These are phyloP conservation scores for Cairneyella variabilis DNA, from an alignment of 495 filamentous ascomycete species.

Conservation along the genomic window DNA sequence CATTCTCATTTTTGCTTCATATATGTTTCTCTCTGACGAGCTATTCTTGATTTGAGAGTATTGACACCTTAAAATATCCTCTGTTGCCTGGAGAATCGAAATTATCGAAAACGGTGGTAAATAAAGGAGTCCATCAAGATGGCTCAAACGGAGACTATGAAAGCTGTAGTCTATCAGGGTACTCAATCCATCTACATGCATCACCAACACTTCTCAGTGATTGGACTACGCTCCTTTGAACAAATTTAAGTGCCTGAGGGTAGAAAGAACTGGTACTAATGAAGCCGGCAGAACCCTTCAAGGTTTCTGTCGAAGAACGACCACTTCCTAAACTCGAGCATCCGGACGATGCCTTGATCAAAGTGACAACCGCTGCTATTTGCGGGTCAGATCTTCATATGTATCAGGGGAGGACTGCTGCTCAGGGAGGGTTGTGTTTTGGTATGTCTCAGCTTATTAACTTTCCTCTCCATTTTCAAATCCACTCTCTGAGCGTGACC, in stretches of 20 bases:
- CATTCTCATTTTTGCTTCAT: too few species aligned
- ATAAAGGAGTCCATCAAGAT: slow-evolving; percentile 16
- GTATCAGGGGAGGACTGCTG: slow-evolving; percentile 15
- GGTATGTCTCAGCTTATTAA: slow-evolving; percentile 16
- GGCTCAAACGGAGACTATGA: slow-evolving; percentile 22
- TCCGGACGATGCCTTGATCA: slow-evolving; percentile 51
- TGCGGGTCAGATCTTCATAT: slow-evolving; percentile 37
- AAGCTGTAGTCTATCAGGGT: slow-evolving; percentile 19
- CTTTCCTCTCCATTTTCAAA: neutral
- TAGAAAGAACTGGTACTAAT: slow-evolving; percentile 4
- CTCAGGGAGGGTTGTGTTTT: slow-evolving; percentile 13
- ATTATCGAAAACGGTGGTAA: too few species aligned
- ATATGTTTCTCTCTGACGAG: too few species aligned
- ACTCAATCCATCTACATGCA: neutral
- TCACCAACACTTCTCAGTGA: neutral
- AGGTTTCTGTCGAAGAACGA: slow-evolving; percentile 32
- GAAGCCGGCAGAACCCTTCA: slow-evolving; percentile 15
- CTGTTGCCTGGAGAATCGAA: too few species aligned
- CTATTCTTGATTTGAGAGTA: too few species aligned
- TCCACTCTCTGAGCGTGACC: neutral
- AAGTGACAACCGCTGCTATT: slow-evolving; percentile 54
- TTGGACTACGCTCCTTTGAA: neutral
- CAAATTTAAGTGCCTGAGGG: too few species aligned
- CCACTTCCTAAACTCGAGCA: slow-evolving; percentile 47
- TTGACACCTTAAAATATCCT: too few species aligned